These are phyloP conservation scores for Scutellospora calospora DNA, from an alignment of 371 early-diverging fungal genomes.

Conservation along the genomic window DNA sequence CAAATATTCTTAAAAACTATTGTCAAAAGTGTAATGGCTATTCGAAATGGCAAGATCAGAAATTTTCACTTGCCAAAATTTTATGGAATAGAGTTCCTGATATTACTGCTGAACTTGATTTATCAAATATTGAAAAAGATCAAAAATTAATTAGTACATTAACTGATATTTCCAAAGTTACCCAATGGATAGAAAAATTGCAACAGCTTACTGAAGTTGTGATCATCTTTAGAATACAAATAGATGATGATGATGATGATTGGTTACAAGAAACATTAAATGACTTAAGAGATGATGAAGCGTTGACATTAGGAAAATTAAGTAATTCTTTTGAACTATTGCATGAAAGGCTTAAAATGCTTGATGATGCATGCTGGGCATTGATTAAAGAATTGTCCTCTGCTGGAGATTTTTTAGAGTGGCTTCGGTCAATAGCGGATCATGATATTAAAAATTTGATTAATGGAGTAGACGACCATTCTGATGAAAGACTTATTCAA, in stretches of 20 bases:
- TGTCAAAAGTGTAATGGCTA: neutral
- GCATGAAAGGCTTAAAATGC: neutral
- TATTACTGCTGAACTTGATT: conserved; percentile 3
- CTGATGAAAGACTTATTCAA: conserved; percentile 39
- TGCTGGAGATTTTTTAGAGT: conserved; percentile 24
- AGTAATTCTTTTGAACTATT: neutral
- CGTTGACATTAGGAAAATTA: conserved; percentile 15
- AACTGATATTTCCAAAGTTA: conserved; percentile 17
- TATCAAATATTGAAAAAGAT: neutral
- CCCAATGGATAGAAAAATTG: conserved; percentile 6
- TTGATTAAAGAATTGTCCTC: conserved; percentile 32
- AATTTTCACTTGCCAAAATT: neutral
- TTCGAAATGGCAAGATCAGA: neutral
- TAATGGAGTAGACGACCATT: conserved; percentile 43
- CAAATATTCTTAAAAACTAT: neutral
- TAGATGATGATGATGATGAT: neutral
- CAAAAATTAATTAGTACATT: neutral
- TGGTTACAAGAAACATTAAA: neutral
- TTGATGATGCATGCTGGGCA: conserved; percentile 8
- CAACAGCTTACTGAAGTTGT: neutral
- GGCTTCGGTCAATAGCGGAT: conserved; percentile 14
- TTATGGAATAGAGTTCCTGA: conserved; percentile 14
- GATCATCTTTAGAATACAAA: neutral
- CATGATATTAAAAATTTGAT: conserved; percentile 42
- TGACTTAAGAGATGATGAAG: neutral